Evolutionary conservation across 257 asterid species (phyloP).

Genomic region (Lycium barbarum): DNA sequence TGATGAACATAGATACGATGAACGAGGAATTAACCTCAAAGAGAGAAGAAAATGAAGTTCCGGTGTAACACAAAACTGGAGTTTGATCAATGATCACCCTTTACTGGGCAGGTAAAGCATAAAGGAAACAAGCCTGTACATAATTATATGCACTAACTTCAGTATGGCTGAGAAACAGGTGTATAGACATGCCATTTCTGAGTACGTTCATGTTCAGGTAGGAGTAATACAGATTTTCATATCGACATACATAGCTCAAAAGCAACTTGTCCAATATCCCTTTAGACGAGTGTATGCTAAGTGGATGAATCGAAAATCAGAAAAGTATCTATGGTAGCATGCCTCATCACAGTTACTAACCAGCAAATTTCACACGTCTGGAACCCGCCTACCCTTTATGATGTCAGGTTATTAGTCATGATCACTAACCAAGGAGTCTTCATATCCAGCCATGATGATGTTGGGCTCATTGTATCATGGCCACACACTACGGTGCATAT

Average conservation of each 20-base stretch:
- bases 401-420: background rate
- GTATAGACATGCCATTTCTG: background rate
- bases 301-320: background rate
- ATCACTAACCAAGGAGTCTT: background rate
- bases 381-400: background rate
- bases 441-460: background rate
- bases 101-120: background rate
- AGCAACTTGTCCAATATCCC: slow-evolving; percentile 4
- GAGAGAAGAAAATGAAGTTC: background rate
- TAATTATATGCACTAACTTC: background rate
- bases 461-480: background rate
- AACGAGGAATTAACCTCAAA: background rate
- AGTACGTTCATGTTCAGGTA: background rate
- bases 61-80: background rate
- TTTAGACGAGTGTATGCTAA: background rate
- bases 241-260: slow-evolving; percentile 1
- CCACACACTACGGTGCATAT: background rate
- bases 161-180: background rate
- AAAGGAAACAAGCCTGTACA: background rate
- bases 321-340: background rate
- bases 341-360: background rate
- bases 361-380: background rate
- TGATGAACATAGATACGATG: background rate
- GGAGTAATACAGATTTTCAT: background rate
- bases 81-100: background rate